phyloP scores from a whole-genome alignment of 257 asterid genomes.

The Nicotiana otophora region DNA sequence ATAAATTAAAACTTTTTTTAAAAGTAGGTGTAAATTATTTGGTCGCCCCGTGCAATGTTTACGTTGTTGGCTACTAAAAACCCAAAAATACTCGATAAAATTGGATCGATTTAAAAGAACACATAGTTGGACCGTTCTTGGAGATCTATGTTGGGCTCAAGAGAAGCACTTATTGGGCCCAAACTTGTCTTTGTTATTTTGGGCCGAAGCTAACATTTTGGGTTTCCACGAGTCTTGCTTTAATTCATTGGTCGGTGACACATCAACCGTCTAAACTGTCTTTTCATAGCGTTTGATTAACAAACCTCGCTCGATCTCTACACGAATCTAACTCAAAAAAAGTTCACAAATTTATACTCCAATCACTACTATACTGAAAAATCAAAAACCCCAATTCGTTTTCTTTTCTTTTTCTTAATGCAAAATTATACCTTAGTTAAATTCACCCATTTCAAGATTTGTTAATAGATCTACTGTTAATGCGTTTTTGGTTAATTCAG shows the following conservation, averaged over 20 bases:
- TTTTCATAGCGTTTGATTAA: neutral
- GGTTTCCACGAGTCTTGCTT: neutral
- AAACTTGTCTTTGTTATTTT: too few species aligned
- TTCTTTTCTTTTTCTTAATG: neutral
- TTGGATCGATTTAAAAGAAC: too few species aligned
- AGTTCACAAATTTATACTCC: neutral
- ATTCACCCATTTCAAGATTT: slow-evolving; percentile 1
- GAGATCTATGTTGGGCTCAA: too few species aligned
- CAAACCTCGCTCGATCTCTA: neutral
- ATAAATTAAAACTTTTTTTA: too few species aligned
- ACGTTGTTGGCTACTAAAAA: too few species aligned
- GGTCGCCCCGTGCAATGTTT: too few species aligned
- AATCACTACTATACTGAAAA: neutral
- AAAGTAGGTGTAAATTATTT: too few species aligned
- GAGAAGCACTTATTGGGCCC: too few species aligned
- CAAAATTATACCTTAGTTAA: neutral
- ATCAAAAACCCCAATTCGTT: neutral
- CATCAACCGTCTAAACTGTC: slow-evolving; percentile 7
- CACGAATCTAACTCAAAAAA: neutral
- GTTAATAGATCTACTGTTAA: neutral
- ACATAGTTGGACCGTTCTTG: too few species aligned
- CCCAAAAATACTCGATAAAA: too few species aligned
- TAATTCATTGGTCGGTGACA: neutral
- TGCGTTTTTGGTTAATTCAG: neutral
- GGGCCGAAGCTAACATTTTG: neutral